Percentiles rank a stretch among this genome's conserved stretches.
phyloP scores from a whole-genome alignment of 129 eudicot species.

The Pseudognaphalium luteoalbum region DNA sequence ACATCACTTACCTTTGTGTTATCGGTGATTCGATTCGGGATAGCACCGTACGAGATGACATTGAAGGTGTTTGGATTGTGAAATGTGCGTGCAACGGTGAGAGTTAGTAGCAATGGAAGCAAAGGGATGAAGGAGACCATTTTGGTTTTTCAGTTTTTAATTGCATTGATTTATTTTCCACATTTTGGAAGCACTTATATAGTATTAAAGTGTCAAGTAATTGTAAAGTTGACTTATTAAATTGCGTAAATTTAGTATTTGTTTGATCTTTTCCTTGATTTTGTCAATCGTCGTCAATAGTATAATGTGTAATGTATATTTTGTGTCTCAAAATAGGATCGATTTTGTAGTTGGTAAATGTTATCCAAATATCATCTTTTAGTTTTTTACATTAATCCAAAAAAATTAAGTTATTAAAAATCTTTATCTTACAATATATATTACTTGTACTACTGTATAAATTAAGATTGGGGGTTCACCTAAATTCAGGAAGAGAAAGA shows the following conservation, averaged over 20 bases:
- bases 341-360: not conserved
- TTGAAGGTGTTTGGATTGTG: slow-evolving; percentile 33
- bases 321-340: not conserved
- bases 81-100: not conserved
- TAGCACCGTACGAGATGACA: slow-evolving; percentile 58
- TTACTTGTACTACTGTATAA: too few species aligned
- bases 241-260: slow-evolving; percentile 24
- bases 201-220: not conserved
- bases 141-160: not conserved
- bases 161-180: slow-evolving; percentile 12
- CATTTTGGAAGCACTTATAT: slow-evolving; percentile 11
- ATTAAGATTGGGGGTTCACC: too few species aligned
- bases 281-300: not conserved
- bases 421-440: too few species aligned
- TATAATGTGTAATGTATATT: not conserved
- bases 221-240: slow-evolving; percentile 16
- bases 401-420: too few species aligned
- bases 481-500: too few species aligned
- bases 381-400: too few species aligned
- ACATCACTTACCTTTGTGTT: slow-evolving; percentile 42
- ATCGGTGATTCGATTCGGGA: slow-evolving; percentile 44
- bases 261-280: slow-evolving; percentile 22
- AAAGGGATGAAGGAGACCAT: slow-evolving; percentile 30
- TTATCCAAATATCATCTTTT: too few species aligned
- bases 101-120: slow-evolving; percentile 29